Evolutionary conservation across 345 rosid species (phyloP), one percentile per base, ranked within the genome.

Genomic region (Aquilaria yunnanensis): DNA sequence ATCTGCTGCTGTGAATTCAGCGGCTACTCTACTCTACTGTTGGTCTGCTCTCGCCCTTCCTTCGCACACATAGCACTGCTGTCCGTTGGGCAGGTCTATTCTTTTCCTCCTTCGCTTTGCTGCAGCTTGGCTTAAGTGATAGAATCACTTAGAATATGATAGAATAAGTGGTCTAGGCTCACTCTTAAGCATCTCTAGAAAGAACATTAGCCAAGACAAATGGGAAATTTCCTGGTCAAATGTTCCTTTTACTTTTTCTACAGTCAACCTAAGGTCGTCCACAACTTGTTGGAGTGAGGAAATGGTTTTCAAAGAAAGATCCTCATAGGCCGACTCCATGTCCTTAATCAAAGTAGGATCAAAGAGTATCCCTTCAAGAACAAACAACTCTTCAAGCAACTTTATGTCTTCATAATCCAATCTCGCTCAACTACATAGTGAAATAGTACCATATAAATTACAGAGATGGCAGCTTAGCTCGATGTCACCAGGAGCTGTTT

Each of bases 311-410:
- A 55, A 59, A 66, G 69, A 62, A 54, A 76, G 66, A 64, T 78
- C 85, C 66, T 87, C 81, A 47, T 13, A 74, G 49, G 67, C 74
- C 48, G 70, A 48, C 58, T 84, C 85, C 72, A 72, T 65, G 32
- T 83, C 89, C 47, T 74, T 81, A 23, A 58, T 59, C 64, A 78
- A 73, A 73, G 72, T 63, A 68, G 68, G 76, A 77, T 74, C 78
- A 51, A 65, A 64, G 58, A 77, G 43, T 47, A 81, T 66, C 33
- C 85, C 86, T 70, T 81, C 90, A 47, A 69, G 73, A 56, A 73
- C 64, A 77, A 82, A 77, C 67, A 82, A 54, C 70, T 89, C 89
- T 78, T 84, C 89, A 12, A 92, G 89, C 67, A 78, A 76, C 66
- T 81, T 73, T 63, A 89, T 70, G 63, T 82, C 89, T 70, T 87